Percentiles rank a stretch among this genome's conserved stretches.
These are phyloP conservation scores for Miscanthus lutarioriparius DNA, from an alignment of 176 grass and related monocot species.

Conservation along the genomic window DNA sequence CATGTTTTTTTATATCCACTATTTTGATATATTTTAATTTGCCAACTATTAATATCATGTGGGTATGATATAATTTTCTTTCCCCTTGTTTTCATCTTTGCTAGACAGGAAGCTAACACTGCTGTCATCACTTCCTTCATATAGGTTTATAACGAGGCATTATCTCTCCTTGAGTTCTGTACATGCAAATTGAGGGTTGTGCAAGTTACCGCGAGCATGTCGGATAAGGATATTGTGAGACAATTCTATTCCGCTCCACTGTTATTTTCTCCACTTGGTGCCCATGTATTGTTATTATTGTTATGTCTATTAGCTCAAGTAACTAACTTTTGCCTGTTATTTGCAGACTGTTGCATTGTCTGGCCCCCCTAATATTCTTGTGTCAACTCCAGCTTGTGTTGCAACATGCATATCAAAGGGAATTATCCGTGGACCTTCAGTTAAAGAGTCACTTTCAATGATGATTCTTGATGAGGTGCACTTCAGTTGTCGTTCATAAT, in stretches of 20 bases:
- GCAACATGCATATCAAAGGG: constrained; percentile 87
- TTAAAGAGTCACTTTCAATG: constrained; percentile 95
- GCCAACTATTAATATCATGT: neutral
- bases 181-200: constrained; percentile 75
- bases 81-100: neutral
- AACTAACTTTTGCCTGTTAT: constrained; percentile 29
- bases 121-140: neutral
- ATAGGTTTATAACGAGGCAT: constrained; percentile 77
- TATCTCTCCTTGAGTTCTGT: constrained; percentile 81
- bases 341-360: constrained; percentile 68
- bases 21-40: neutral
- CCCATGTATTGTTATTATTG: neutral
- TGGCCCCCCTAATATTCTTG: constrained; percentile 79
- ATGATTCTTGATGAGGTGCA: constrained; percentile 92
- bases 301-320: constrained; percentile 31
- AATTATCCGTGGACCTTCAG: constrained; percentile 60
- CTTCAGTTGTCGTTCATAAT: constrained; percentile 15
- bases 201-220: constrained; percentile 79
- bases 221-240: constrained; percentile 73
- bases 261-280: constrained; percentile 17
- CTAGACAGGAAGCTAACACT: neutral
- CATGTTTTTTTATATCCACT: neutral
- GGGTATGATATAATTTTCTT: neutral
- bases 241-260: constrained; percentile 7
- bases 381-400: constrained; percentile 92